Conservation (phyloP, 768 basidiomycete species). For the Suillus luteus region DNA sequence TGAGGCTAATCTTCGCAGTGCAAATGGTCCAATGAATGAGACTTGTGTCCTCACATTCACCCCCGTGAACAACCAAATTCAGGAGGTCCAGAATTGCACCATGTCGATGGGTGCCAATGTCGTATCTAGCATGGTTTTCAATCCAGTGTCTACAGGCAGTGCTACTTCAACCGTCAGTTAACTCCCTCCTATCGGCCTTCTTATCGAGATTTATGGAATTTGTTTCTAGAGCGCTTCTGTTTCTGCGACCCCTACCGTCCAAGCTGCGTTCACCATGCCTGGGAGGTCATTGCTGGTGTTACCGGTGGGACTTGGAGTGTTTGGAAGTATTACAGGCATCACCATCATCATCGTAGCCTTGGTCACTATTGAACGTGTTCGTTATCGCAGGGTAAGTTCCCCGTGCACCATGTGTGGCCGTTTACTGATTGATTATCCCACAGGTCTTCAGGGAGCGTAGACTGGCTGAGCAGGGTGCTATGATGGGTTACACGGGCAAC, state of each 20-base stretch:
- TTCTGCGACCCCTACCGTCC: conserved; percentile 33
- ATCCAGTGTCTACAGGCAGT: conserved; percentile 18
- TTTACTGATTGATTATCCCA: conserved; percentile 5
- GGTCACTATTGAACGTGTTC: conserved; percentile 86
- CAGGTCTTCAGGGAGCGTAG: conserved; percentile 77
- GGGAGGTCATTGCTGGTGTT: conserved; percentile 75
- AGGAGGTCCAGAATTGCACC: conserved; percentile 56
- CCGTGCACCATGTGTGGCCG: too few relatives aligned
- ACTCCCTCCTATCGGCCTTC: conserved; percentile 9
- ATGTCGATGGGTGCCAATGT: conserved; percentile 31
- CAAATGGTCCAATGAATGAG: conserved; percentile 52
- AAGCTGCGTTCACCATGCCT: conserved; percentile 59
- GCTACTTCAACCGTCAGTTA: conserved; percentile 24
- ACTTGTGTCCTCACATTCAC: conserved; percentile 62
- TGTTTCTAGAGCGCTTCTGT: conserved; percentile 29
- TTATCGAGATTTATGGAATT: not conserved
- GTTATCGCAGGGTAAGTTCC: conserved; percentile 73
- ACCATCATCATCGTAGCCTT: conserved; percentile 79
- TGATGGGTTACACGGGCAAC: conserved; percentile 61
- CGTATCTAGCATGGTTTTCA: conserved; percentile 15
- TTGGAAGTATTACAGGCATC: conserved; percentile 83
- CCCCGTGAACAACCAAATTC: conserved; percentile 52
- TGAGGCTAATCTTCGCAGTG: conserved; percentile 31
- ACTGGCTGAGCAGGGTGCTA: conserved; percentile 62
- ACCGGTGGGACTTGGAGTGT: conserved; percentile 82